Percentiles rank a stretch among this genome's conserved stretches.
Conservation (phyloP, 1,284 basidiomycete species). For the Fomes fomentarius region DNA sequence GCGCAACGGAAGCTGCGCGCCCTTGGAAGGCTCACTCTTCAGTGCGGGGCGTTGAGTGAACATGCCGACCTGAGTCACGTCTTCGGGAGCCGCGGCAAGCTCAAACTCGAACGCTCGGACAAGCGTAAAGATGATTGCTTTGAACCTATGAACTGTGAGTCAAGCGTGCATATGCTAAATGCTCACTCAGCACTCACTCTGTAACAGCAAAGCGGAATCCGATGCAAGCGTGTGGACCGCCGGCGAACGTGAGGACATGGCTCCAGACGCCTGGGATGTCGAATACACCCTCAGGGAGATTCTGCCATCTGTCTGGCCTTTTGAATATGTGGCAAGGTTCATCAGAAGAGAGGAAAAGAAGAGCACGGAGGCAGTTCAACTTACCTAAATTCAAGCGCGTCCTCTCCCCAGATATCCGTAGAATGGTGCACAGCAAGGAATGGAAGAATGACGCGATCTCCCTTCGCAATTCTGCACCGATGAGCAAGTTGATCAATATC, state of each 20-base stretch:
- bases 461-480: constrained; percentile 35
- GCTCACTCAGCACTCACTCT: constrained; percentile 52
- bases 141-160: constrained; percentile 42
- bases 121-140: constrained; percentile 58
- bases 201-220: constrained; percentile 74
- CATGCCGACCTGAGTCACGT: constrained; percentile 15
- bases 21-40: constrained; percentile 15
- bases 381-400: constrained; percentile 54
- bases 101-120: constrained; percentile 61
- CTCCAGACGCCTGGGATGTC: constrained; percentile 63
- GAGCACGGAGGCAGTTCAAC: neutral
- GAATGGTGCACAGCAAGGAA: constrained; percentile 50
- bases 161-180: too few species aligned
- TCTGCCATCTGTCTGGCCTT: constrained; percentile 63
- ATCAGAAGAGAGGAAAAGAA: neutral
- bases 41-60: constrained; percentile 29
- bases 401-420: constrained; percentile 57
- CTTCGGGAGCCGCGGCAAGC: constrained; percentile 43
- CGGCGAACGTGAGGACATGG: constrained; percentile 62
- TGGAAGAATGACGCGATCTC: constrained; percentile 50
- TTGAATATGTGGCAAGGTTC: constrained; percentile 17
- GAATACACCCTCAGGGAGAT: constrained; percentile 45
- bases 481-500: neutral
- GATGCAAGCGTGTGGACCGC: constrained; percentile 63
- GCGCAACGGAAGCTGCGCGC: constrained; percentile 27